Evolutionary conservation across 2,329 filamentous ascomycete genomes (phyloP).

Genomic region (Fusarium sp.): DNA sequence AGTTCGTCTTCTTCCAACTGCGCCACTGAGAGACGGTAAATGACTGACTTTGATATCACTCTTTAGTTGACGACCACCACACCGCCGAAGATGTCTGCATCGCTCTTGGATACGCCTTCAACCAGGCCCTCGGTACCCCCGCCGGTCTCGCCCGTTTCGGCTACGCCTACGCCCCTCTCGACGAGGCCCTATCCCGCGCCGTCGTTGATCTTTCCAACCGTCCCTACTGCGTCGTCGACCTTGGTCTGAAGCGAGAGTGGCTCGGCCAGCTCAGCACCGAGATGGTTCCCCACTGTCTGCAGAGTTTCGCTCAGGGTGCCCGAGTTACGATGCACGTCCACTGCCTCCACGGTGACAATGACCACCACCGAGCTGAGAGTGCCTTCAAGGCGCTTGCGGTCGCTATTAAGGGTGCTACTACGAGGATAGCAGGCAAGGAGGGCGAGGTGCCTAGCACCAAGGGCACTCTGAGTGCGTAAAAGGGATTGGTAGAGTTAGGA

Average conservation of each 20-base stretch:
- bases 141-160: conserved; percentile 91
- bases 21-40: background rate
- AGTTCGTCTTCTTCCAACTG: conserved; percentile 69
- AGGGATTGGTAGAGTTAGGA: conserved; percentile 24
- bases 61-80: conserved; percentile 94
- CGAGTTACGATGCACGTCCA: conserved; percentile 96
- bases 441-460: conserved; percentile 97
- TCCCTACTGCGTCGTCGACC: conserved; percentile 84
- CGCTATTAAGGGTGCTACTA: conserved; percentile 82
- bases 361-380: conserved; percentile 95
- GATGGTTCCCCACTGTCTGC: conserved; percentile 96
- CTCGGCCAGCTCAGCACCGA: conserved; percentile 93
- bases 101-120: conserved; percentile 88
- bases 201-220: conserved; percentile 96
- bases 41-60: conserved; percentile 29
- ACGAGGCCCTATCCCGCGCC: conserved; percentile 93
- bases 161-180: conserved; percentile 90
- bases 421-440: conserved; percentile 81
- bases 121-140: conserved; percentile 80
- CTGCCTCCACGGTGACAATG: conserved; percentile 89
- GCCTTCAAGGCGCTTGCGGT: conserved; percentile 97
- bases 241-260: conserved; percentile 90
- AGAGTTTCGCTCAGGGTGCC: conserved; percentile 92
- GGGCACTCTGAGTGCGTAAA: conserved; percentile 80
- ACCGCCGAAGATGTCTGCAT: conserved; percentile 96